These are phyloP conservation scores for Oryza brachyantha DNA, from an alignment of 176 grass and related monocot genomes.

Conservation along the genomic window DNA sequence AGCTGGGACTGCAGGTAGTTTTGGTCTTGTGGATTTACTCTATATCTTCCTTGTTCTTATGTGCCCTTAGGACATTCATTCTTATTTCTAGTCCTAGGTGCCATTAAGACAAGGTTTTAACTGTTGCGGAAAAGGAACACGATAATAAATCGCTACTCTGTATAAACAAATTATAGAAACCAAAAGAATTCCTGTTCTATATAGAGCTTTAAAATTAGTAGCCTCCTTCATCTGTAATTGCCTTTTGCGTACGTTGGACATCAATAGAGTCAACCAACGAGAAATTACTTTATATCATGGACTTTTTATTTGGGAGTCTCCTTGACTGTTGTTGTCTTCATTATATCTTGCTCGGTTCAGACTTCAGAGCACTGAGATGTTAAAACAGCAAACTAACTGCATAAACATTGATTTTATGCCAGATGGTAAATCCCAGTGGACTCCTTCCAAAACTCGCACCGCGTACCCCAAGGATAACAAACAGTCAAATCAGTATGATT, in stretches of 20 bases:
- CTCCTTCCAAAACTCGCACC: constrained; percentile 40
- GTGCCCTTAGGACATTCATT: background rate
- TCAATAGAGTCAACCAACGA: background rate
- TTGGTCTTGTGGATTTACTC: background rate
- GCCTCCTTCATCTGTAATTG: background rate
- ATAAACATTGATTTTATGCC: constrained; percentile 18
- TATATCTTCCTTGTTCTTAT: background rate
- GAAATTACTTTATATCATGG: background rate
- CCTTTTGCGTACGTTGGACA: too few relatives aligned
- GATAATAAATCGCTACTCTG: background rate
- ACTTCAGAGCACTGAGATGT: constrained; percentile 5
- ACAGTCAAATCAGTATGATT: constrained; percentile 26
- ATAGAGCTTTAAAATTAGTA: background rate
- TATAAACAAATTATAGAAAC: background rate
- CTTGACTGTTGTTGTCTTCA: background rate
- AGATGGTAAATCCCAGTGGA: constrained; percentile 64
- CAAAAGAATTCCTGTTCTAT: background rate
- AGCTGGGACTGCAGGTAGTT: constrained; percentile 36
- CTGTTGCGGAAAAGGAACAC: background rate
- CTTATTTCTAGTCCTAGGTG: constrained; percentile 8
- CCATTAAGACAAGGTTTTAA: background rate
- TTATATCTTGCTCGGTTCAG: constrained; percentile 20
- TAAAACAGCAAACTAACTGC: background rate
- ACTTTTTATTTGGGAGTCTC: background rate
- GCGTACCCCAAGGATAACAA: constrained; percentile 50